These are phyloP conservation scores for Beauveria rudraprayagi DNA, from an alignment of 2,329 filamentous ascomycete genomes.

Conservation along the genomic window DNA sequence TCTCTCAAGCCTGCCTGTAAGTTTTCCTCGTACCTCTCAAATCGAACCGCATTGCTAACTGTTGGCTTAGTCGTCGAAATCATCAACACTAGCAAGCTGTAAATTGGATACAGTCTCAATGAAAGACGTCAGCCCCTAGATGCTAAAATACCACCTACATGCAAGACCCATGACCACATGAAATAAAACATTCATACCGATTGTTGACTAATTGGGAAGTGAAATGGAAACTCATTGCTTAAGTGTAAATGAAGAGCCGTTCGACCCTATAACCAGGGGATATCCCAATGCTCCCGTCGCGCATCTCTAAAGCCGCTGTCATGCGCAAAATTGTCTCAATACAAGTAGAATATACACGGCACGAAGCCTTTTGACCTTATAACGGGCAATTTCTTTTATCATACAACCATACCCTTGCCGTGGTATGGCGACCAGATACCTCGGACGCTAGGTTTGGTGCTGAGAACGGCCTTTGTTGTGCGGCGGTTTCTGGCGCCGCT, in stretches of 20 bases:
- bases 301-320: conserved; percentile 6
- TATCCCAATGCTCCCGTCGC: conserved; percentile 9
- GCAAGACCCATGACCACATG: neutral
- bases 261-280: conserved; percentile 7
- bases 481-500: conserved; percentile 66
- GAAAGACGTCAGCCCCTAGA: conserved; percentile 1
- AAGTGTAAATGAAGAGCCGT: conserved; percentile 8
- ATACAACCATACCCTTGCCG: conserved; percentile 48
- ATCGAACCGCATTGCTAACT: conserved; percentile 3
- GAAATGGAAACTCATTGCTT: conserved; percentile 6
- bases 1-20: conserved; percentile 93
- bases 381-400: conserved; percentile 14
- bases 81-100: conserved; percentile 44
- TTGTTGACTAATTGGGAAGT: neutral
- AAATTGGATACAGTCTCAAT: conserved; percentile 19
- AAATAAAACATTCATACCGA: neutral
- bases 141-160: conserved; percentile 14
- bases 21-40: conserved; percentile 24
- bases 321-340: conserved; percentile 4
- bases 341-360: conserved; percentile 11
- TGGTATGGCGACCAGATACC: conserved; percentile 66
- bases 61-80: conserved; percentile 46
- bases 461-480: conserved; percentile 55
- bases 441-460: conserved; percentile 58
- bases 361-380: neutral